Percentiles rank a stretch among this genome's conserved stretches.
Evolutionary conservation across 2,329 filamentous ascomycete species (phyloP).

Genomic region (Penicillium sp.): DNA sequence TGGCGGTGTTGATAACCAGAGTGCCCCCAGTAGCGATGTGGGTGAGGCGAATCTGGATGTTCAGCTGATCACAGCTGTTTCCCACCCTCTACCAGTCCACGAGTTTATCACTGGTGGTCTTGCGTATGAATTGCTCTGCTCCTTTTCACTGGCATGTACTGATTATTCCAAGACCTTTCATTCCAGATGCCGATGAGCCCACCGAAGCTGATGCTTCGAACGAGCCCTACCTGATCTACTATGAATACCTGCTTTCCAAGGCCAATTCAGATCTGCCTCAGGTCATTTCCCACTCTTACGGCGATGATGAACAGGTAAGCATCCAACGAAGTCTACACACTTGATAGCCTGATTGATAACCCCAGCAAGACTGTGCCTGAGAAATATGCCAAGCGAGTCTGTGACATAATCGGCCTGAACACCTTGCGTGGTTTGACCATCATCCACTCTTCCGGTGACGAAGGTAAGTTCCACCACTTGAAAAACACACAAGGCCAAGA

Average conservation of each 20-base stretch:
- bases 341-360: not conserved
- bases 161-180: slow-evolving; percentile 43
- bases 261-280: slow-evolving; percentile 55
- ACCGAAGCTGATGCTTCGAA: slow-evolving; percentile 53
- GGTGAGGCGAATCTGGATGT: slow-evolving; percentile 63
- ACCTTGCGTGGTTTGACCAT: slow-evolving; percentile 68
- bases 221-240: slow-evolving; percentile 67
- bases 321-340: not conserved
- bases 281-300: slow-evolving; percentile 66
- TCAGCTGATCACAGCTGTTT: slow-evolving; percentile 58
- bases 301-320: slow-evolving; percentile 57
- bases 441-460: slow-evolving; percentile 63
- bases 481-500: not conserved
- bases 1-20: slow-evolving; percentile 46
- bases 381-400: slow-evolving; percentile 63
- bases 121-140: too few relatives aligned
- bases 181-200: slow-evolving; percentile 47
- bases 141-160: too few relatives aligned
- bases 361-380: slow-evolving; percentile 56
- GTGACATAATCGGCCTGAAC: slow-evolving; percentile 64
- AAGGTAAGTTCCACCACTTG: slow-evolving; percentile 14
- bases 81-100: slow-evolving; percentile 55
- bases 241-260: slow-evolving; percentile 59
- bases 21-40: slow-evolving; percentile 39
- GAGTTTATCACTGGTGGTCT: slow-evolving; percentile 59